Percentiles rank a stretch among this genome's conserved stretches.
These are phyloP conservation scores for Kwoniella sp. DNA, from an alignment of 768 basidiomycete species.

Conservation along the genomic window DNA sequence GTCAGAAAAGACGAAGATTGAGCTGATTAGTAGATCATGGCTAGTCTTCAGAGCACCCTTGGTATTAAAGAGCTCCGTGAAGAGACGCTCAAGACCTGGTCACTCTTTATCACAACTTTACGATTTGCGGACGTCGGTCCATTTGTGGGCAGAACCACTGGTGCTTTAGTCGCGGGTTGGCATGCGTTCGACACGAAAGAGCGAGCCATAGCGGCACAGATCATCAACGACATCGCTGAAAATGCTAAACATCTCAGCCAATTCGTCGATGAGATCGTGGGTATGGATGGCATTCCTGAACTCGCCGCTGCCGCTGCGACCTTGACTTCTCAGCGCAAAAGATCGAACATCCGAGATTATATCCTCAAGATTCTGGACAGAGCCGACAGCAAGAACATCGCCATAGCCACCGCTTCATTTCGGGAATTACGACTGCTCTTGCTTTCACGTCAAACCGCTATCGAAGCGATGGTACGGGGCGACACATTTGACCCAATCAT, in stretches of 20 bases:
- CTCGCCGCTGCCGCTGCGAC: constrained; percentile 49
- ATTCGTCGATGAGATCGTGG: constrained; percentile 76
- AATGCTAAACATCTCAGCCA: constrained; percentile 62
- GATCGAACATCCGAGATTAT: constrained; percentile 62
- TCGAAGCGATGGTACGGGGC: constrained; percentile 71
- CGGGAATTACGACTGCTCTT: constrained; percentile 74
- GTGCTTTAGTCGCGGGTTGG: constrained; percentile 81
- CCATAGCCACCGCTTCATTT: constrained; percentile 72
- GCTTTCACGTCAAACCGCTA: constrained; percentile 58
- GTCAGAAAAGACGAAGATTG: constrained; percentile 24
- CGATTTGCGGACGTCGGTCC: constrained; percentile 72
- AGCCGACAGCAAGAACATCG: constrained; percentile 73
- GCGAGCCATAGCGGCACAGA: constrained; percentile 63
- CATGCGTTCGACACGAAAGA: constrained; percentile 62
- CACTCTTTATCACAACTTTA: constrained; percentile 70
- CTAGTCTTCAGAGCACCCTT: constrained; percentile 89
- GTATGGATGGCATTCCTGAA: constrained; percentile 72
- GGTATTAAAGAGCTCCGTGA: constrained; percentile 71
- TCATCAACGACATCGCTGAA: constrained; percentile 69
- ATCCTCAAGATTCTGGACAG: constrained; percentile 73
- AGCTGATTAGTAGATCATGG: constrained; percentile 73
- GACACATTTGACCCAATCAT: constrained; percentile 81
- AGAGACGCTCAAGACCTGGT: constrained; percentile 78
- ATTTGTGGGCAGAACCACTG: constrained; percentile 82
- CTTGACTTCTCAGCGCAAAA: constrained; percentile 56